These are phyloP conservation scores for Paspalum notatum DNA, from an alignment of 176 grass and related monocot species.

Conservation along the genomic window DNA sequence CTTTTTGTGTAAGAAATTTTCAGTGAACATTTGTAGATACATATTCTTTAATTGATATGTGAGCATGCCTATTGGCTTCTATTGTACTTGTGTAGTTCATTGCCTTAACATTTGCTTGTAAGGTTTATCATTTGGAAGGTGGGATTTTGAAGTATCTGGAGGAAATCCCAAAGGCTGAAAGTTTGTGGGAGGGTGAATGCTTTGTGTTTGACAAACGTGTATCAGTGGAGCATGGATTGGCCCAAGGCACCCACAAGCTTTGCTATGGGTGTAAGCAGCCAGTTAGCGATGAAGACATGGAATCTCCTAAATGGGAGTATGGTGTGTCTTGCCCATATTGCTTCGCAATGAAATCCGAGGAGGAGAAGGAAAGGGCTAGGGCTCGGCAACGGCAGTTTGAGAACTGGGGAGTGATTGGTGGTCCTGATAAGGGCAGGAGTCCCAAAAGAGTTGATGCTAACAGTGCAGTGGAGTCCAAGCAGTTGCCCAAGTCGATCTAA, in stretches of 20 bases:
- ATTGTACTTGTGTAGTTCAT: slow-evolving; percentile 10
- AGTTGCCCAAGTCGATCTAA: slow-evolving; percentile 26
- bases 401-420: slow-evolving; percentile 82
- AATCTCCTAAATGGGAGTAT: slow-evolving; percentile 78
- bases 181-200: slow-evolving; percentile 93
- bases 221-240: slow-evolving; percentile 85
- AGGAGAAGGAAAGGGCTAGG: slow-evolving; percentile 83
- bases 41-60: neutral
- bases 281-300: slow-evolving; percentile 85
- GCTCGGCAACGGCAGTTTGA: slow-evolving; percentile 83
- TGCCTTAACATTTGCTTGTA: slow-evolving; percentile 6
- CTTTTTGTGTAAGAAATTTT: neutral
- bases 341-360: slow-evolving; percentile 64
- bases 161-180: slow-evolving; percentile 78
- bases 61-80: neutral
- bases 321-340: slow-evolving; percentile 89
- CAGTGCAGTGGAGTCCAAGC: neutral
- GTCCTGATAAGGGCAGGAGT: slow-evolving; percentile 82
- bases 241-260: slow-evolving; percentile 85
- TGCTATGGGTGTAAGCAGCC: slow-evolving; percentile 98
- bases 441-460: slow-evolving; percentile 17
- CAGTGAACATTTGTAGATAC: neutral
- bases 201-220: slow-evolving; percentile 98
- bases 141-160: slow-evolving; percentile 96
- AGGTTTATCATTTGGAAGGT: slow-evolving; percentile 98